phyloP scores from a whole-genome alignment of 495 filamentous ascomycete species.

The Penicillium paxilli region DNA sequence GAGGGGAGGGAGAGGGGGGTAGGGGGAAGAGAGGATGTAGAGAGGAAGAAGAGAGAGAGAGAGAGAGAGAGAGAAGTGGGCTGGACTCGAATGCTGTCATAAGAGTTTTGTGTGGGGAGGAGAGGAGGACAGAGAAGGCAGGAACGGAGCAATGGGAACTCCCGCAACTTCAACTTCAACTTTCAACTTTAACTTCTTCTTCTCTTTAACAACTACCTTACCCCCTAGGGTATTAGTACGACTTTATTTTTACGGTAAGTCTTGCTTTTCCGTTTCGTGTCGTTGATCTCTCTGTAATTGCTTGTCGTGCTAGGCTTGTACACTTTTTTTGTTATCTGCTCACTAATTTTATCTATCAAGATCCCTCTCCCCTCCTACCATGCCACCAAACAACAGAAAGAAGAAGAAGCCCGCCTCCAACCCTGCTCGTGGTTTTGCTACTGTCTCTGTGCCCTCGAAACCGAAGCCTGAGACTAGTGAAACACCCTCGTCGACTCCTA shows the following conservation, averaged over 20 bases:
- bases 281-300: too few relatives aligned
- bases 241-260: too few relatives aligned
- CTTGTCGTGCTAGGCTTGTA: too few relatives aligned
- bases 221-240: too few relatives aligned
- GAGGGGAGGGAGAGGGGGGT: constrained; percentile 3
- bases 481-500: constrained; percentile 30
- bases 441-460: constrained; percentile 85
- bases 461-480: constrained; percentile 36
- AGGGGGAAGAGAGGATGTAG: constrained; percentile 6
- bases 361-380: constrained; percentile 33
- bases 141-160: too few relatives aligned
- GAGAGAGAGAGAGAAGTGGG: constrained; percentile 20
- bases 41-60: constrained; percentile 6
- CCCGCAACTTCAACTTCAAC: too few relatives aligned
- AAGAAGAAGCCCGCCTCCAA: constrained; percentile 83
- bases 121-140: too few relatives aligned
- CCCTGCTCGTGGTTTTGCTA: constrained; percentile 88
- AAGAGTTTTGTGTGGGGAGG: constrained; percentile 44
- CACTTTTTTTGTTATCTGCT: not conserved
- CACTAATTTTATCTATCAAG: constrained; percentile 5
- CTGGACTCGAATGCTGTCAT: constrained; percentile 44
- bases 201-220: too few relatives aligned
- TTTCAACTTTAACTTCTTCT: not conserved
- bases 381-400: constrained; percentile 80
- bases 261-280: too few relatives aligned